A percentile compares a stretch with the other conserved stretches of the same genome.
Evolutionary conservation across 306 rosid species (phyloP).

Genomic region (Quercus aquifolioides): DNA sequence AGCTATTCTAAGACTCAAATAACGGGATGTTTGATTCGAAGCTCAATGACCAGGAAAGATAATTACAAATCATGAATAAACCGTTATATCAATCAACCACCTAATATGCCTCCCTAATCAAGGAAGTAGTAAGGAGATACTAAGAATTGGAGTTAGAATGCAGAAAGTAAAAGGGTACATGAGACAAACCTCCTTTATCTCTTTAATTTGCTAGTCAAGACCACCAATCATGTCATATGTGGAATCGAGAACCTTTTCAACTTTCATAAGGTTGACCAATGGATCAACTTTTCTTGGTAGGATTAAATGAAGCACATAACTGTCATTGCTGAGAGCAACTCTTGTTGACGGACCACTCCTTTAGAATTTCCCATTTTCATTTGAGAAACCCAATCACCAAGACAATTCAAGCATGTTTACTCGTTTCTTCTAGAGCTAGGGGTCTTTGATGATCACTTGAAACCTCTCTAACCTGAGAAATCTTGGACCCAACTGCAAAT

Average conservation of each 20-base stretch:
- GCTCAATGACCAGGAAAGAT: constrained; percentile 78
- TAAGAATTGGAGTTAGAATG: neutral
- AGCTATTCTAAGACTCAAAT: constrained; percentile 99
- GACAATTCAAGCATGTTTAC: too few relatives aligned
- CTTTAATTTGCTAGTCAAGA: constrained; percentile 96
- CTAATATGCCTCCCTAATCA: neutral
- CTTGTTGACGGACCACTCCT: constrained; percentile 61
- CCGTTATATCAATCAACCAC: constrained; percentile 6
- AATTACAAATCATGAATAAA: constrained; percentile 4
- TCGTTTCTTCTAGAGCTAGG: neutral
- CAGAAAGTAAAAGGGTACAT: constrained; percentile 10
- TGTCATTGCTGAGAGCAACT: constrained; percentile 96
- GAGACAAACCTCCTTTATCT: constrained; percentile 77
- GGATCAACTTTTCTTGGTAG: constrained; percentile 99
- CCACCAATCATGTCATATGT: constrained; percentile 99
- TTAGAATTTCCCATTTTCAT: too few relatives aligned
- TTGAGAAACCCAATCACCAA: too few relatives aligned
- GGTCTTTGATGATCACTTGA: neutral
- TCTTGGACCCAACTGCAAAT: neutral
- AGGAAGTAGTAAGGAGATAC: too few relatives aligned
- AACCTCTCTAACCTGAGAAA: neutral
- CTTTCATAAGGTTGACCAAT: constrained; percentile 95
- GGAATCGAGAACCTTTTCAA: constrained; percentile 96
- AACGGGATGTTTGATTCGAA: constrained; percentile 95
- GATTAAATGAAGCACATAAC: constrained; percentile 91